These are phyloP conservation scores for Apiotrichum montevideense DNA, from an alignment of 1,284 basidiomycete species.

Conservation along the genomic window DNA sequence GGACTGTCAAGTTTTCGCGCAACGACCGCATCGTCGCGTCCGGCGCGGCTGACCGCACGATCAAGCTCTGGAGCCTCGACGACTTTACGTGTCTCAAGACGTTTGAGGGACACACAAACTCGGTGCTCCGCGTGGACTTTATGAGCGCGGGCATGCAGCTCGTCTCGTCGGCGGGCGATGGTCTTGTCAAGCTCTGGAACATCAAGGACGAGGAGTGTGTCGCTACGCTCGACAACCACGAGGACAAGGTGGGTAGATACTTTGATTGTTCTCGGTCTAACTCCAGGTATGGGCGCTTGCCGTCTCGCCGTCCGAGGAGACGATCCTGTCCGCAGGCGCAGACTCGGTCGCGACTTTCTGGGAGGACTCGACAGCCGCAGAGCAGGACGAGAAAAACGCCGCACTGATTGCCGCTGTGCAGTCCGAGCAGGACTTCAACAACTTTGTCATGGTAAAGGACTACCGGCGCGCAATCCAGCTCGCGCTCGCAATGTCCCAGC, in stretches of 20 bases:
- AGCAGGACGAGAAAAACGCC: slow-evolving; percentile 61
- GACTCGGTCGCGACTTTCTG: slow-evolving; percentile 91
- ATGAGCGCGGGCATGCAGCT: slow-evolving; percentile 77
- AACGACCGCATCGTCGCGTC: slow-evolving; percentile 82
- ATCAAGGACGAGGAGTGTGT: slow-evolving; percentile 79
- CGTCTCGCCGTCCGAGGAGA: slow-evolving; percentile 66
- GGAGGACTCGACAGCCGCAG: slow-evolving; percentile 82
- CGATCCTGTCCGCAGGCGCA: slow-evolving; percentile 84
- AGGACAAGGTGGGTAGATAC: slow-evolving; percentile 80
- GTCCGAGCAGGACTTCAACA: slow-evolving; percentile 91
- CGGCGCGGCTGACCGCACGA: slow-evolving; percentile 88
- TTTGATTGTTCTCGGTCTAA: too few relatives aligned
- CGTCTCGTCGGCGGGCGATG: slow-evolving; percentile 83
- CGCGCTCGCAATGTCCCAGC: slow-evolving; percentile 87
- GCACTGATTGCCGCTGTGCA: slow-evolving; percentile 65
- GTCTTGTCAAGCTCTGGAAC: slow-evolving; percentile 93
- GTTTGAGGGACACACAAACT: slow-evolving; percentile 95
- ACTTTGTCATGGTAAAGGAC: slow-evolving; percentile 80
- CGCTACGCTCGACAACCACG: slow-evolving; percentile 88
- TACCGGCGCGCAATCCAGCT: slow-evolving; percentile 86
- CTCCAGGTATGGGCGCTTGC: slow-evolving; percentile 81
- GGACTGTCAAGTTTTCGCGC: slow-evolving; percentile 82
- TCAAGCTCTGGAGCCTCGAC: slow-evolving; percentile 88
- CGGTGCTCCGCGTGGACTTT: slow-evolving; percentile 89
- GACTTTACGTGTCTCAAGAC: slow-evolving; percentile 90